Evolutionary conservation across 805 yeast genomes (phyloP).

Genomic region (Wickerhamiella lipophila): DNA sequence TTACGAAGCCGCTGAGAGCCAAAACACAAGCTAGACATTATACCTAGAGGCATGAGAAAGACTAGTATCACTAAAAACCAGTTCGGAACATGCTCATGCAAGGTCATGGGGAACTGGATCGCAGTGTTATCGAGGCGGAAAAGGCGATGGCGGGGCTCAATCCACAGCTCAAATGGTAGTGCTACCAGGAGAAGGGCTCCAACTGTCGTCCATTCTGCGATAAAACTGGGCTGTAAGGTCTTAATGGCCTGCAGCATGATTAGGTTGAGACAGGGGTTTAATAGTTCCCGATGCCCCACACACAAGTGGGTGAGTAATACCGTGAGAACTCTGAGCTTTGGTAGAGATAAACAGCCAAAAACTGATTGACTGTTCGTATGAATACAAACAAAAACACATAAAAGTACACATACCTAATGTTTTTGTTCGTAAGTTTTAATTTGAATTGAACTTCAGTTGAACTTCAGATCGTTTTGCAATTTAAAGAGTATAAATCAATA

Average conservation of each 20-base stretch:
- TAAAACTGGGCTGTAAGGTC: not conserved
- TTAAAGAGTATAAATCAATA: not conserved
- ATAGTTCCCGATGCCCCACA: not conserved
- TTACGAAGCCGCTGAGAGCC: conserved; percentile 13
- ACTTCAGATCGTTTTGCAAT: too few species aligned
- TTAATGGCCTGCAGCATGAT: not conserved
- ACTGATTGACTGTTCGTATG: too few species aligned
- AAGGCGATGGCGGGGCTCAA: conserved; percentile 60
- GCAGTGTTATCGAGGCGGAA: conserved; percentile 65
- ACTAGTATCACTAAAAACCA: conserved; percentile 35
- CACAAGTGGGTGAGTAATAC: too few species aligned
- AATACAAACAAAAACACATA: too few species aligned
- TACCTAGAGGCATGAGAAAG: conserved; percentile 23
- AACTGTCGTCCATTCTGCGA: conserved; percentile 10
- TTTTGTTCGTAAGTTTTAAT: too few species aligned
- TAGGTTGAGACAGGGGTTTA: not conserved
- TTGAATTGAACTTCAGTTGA: too few species aligned
- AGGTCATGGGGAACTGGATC: conserved; percentile 70
- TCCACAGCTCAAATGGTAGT: conserved; percentile 18
- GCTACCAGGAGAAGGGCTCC: conserved; percentile 12
- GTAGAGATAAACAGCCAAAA: too few species aligned
- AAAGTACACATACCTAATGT: too few species aligned
- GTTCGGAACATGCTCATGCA: conserved; percentile 55
- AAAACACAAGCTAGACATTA: conserved; percentile 17
- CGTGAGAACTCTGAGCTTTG: too few species aligned